Conservation (phyloP, 225 moss, liverwort and hornwort genomes). For the Ulota crispa region DNA sequence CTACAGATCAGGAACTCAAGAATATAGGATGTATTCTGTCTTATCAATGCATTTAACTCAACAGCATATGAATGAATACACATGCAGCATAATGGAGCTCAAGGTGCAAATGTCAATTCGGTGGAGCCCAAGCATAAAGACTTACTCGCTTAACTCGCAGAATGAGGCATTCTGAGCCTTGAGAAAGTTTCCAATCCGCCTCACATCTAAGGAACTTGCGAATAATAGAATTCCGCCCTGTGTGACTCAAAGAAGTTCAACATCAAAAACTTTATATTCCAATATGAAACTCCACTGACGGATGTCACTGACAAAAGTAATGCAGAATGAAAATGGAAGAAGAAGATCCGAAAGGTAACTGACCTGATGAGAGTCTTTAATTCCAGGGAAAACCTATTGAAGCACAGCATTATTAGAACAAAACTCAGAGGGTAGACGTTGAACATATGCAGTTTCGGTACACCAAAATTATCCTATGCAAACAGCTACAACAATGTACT, state of each 20-base stretch:
- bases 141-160: constrained; percentile 90
- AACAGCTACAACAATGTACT: not conserved
- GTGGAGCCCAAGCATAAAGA: not conserved
- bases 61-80: not conserved
- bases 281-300: not conserved
- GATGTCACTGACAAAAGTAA: not conserved
- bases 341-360: not conserved
- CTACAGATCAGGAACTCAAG: not conserved
- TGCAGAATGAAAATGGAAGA: not conserved
- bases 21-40: not conserved
- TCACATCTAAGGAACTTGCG: constrained; percentile 75
- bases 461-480: not conserved
- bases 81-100: not conserved
- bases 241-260: not conserved
- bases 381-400: constrained; percentile 70
- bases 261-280: not conserved
- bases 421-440: not conserved
- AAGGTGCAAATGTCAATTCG: not conserved
- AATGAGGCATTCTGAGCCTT: constrained; percentile 80
- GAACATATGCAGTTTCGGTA: not conserved
- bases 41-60: not conserved
- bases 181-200: constrained; percentile 82
- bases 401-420: not conserved
- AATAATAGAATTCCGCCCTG: constrained; percentile 87
- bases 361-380: constrained; percentile 84